Base-by-base conservation (phyloP, 2,329 filamentous ascomycete species). In the Helotiales sp. region DNA sequence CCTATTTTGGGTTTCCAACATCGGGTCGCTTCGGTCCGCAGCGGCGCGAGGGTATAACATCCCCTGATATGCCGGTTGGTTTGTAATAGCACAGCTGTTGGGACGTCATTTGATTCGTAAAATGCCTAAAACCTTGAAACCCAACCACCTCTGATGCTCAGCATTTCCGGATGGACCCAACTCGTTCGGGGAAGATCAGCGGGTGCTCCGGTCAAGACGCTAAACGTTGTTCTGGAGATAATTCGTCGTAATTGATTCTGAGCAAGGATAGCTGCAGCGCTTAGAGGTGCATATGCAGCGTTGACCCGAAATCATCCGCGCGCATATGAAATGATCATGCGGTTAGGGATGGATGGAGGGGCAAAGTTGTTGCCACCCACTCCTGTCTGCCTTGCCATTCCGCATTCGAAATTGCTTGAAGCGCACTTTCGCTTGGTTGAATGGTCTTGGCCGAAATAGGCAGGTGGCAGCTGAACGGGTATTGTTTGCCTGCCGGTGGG, bases 211-310 rank as follows among this genome's bases (percentile, higher is more conserved):
- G 25, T 48, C 42, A 27, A 30, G 15, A 12, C 44, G 44, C 44
- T 22, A 31, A 48, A 48, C 15, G 7, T 19, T n/a, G 19, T 42
- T 42, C 38, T 42, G 12, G 38, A 24, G 7, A 24, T 42, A 5
- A 7, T 5, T 48, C n/a, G 13, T n/a, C 9, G 7, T 29, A 24
- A 24, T 10, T 10, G 13, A 17, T n/a, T 30, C 29, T 22, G 22
- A 30, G 9, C 44, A 8, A 22, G 50, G 29, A 29, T 25, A 34
- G 15, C 36, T 54, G 52, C 49, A 57, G 58, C 58, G 52, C 55
- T 60, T 63, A 60, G 48, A 58, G 58, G 22, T 60, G 61, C 61
- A 60, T 63, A 54, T 29, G 33, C 42, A 51, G 10, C 22, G 17
- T 30, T 38, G 17, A 31, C 50, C 50, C 22, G 29, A 30, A n/a